A percentile compares a stretch with the other conserved stretches of the same genome.
Evolutionary conservation across 2,329 filamentous ascomycete genomes (phyloP).

Genomic region (Alternaria consortialis): DNA sequence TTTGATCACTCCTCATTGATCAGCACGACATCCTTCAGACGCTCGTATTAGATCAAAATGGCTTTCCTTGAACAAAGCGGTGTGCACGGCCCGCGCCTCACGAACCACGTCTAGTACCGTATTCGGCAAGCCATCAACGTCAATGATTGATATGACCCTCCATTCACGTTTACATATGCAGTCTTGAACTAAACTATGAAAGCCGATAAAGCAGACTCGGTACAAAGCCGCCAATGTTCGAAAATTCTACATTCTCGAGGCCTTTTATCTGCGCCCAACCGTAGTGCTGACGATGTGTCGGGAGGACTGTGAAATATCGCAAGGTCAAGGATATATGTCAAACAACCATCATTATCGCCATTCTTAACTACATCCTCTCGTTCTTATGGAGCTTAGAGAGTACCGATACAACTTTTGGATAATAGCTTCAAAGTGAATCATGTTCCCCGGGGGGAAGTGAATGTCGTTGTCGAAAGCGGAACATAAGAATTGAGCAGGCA

Average conservation of each 20-base stretch:
- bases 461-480: background rate
- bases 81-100: background rate
- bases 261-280: no score
- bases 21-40: background rate
- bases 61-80: no score
- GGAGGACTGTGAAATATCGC: background rate
- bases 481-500: background rate
- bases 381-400: background rate
- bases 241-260: no score
- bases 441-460: background rate
- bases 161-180: background rate
- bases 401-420: background rate
- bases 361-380: background rate
- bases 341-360: background rate
- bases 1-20: background rate
- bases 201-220: no score
- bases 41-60: background rate
- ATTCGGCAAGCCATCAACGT: background rate
- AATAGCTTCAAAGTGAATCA: background rate
- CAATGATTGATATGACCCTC: background rate
- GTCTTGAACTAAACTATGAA: no score
- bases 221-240: no score
- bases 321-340: background rate
- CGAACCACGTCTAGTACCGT: background rate
- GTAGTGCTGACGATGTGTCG: no score